These are phyloP conservation scores for Populus deltoides DNA, from an alignment of 345 rosid genomes.

Conservation along the genomic window DNA sequence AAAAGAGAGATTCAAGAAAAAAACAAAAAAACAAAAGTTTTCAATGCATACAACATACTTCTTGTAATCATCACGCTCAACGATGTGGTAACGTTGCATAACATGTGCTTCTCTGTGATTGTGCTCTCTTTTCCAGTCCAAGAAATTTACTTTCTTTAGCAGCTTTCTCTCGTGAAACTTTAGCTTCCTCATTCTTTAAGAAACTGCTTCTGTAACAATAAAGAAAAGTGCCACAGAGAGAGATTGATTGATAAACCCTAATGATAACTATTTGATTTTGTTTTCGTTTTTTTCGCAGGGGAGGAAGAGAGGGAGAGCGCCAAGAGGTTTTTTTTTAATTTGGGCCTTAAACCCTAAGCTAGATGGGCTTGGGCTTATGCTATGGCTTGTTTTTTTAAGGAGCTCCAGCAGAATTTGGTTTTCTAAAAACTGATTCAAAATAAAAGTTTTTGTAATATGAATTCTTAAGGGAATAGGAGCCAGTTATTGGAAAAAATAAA, in stretches of 20 bases:
- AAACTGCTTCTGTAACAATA: background rate
- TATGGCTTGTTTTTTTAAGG: no score
- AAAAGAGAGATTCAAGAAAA: background rate
- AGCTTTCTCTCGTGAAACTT: slow-evolving; percentile 71
- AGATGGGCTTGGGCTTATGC: no score
- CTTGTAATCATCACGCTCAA: slow-evolving; percentile 87
- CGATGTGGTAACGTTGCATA: slow-evolving; percentile 66
- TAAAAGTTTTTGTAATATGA: no score
- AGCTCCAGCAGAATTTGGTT: no score
- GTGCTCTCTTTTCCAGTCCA: slow-evolving; percentile 81
- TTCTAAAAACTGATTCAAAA: no score
- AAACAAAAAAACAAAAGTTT: background rate
- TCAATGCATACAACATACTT: slow-evolving; percentile 37
- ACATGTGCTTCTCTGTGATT: slow-evolving; percentile 67
- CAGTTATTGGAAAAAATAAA: rapidly evolving
- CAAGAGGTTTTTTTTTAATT: no score
- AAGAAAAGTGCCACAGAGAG: background rate
- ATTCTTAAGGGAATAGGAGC: no score
- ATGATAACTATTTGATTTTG: background rate
- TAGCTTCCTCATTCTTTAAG: slow-evolving; percentile 60
- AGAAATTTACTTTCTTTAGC: slow-evolving; percentile 62
- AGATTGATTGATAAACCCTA: background rate
- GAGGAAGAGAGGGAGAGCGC: background rate
- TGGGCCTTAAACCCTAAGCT: no score
- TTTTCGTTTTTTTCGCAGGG: no score